Evolutionary conservation across 2,329 filamentous ascomycete genomes (phyloP).

Genomic region (Periconia sp.): DNA sequence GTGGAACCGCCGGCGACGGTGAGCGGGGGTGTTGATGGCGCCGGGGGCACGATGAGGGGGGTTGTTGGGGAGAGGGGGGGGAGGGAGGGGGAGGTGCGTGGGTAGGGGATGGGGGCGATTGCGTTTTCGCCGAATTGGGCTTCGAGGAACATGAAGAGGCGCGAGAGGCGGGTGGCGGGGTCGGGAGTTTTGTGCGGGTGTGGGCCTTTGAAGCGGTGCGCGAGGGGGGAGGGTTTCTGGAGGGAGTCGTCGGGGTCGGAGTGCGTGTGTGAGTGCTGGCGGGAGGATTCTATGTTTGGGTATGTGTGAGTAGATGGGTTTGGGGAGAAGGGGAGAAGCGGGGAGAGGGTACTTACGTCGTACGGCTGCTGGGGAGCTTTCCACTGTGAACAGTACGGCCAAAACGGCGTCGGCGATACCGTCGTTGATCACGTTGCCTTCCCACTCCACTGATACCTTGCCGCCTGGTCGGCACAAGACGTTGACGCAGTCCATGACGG

Average conservation of each 20-base stretch:
- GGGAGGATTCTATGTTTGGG: constrained; percentile 35
- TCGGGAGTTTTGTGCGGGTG: constrained; percentile 76
- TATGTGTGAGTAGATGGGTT: not conserved
- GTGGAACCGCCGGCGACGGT: not conserved
- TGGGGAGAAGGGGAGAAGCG: not conserved
- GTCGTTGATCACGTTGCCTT: constrained; percentile 96
- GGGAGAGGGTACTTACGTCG: constrained; percentile 65
- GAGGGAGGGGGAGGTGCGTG: constrained; percentile 52
- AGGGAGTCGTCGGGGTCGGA: not conserved
- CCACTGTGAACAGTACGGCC: constrained; percentile 86
- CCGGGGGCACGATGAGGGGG: not conserved
- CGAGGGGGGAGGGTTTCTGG: constrained; percentile 11
- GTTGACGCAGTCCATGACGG: constrained; percentile 87
- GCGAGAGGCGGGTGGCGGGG: constrained; percentile 75
- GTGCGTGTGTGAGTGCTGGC: constrained; percentile 34
- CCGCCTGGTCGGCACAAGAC: constrained; percentile 77
- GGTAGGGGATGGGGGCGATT: constrained; percentile 73
- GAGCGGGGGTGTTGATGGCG: not conserved
- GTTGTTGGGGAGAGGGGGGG: constrained; percentile 2
- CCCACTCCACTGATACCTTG: constrained; percentile 91
- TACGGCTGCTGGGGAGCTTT: constrained; percentile 91
- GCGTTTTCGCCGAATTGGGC: constrained; percentile 89
- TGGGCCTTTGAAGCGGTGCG: constrained; percentile 37
- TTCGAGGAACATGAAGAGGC: constrained; percentile 94
- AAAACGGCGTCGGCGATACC: constrained; percentile 97